phyloP scores from a whole-genome alignment of 345 rosid species.

The Tarenaya hassleriana region DNA sequence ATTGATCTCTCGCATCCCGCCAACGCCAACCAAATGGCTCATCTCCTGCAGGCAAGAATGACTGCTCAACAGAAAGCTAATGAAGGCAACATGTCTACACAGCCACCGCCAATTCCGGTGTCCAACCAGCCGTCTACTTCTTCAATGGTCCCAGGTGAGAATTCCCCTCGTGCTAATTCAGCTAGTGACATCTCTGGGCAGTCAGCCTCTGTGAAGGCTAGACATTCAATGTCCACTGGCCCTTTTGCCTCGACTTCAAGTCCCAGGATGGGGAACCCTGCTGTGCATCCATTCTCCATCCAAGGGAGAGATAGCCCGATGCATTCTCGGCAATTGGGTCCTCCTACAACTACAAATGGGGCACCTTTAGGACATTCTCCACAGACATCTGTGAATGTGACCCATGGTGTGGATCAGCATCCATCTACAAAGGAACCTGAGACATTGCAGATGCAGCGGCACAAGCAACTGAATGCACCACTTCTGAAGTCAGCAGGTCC shows the following conservation, averaged over 20 bases:
- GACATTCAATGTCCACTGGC: constrained; percentile 41
- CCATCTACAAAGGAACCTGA: constrained; percentile 55
- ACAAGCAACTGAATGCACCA: constrained; percentile 56
- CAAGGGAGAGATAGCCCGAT: constrained; percentile 64
- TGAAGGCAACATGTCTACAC: constrained; percentile 47
- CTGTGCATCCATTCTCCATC: constrained; percentile 50
- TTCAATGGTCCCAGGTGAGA: constrained; percentile 57
- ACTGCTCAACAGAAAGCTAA: constrained; percentile 67
- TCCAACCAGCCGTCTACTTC: constrained; percentile 72
- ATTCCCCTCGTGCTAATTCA: constrained; percentile 70
- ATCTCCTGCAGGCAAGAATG: constrained; percentile 81
- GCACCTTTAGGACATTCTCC: constrained; percentile 61
- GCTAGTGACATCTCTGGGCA: constrained; percentile 76
- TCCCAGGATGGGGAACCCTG: constrained; percentile 38
- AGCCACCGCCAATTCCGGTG: constrained; percentile 44
- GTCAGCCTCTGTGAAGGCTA: constrained; percentile 60
- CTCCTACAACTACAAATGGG: constrained; percentile 62
- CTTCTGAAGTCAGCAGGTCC: constrained; percentile 46
- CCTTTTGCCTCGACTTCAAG: constrained; percentile 52
- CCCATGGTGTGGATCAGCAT: constrained; percentile 48
- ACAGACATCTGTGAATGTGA: constrained; percentile 48
- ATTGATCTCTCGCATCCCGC: constrained; percentile 89
- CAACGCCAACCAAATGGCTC: constrained; percentile 79
- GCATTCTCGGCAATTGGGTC: constrained; percentile 46
- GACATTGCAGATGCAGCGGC: constrained; percentile 51